phyloP scores from a whole-genome alignment of 108 stramenopile genomes.

The Ochromonas danica region DNA sequence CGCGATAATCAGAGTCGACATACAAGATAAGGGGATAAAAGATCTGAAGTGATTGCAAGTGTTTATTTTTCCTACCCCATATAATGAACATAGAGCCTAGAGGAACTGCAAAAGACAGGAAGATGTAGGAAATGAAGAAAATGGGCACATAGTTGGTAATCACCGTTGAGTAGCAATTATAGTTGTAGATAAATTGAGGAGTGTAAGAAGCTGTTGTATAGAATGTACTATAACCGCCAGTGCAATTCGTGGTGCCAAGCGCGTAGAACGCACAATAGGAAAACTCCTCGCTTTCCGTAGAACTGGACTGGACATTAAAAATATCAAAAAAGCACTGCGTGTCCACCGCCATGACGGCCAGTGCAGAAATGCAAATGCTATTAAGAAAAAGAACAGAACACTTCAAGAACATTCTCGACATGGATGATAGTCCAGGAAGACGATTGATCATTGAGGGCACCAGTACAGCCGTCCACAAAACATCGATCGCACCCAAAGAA shows the following conservation, averaged over 20 bases:
- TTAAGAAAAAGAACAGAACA: background rate
- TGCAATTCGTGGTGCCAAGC: background rate
- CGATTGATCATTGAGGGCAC: background rate
- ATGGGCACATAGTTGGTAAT: slow-evolving; percentile 26
- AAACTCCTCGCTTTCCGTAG: background rate
- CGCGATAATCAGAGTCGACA: too few species aligned
- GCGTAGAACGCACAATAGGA: background rate
- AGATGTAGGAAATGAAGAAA: slow-evolving; percentile 8
- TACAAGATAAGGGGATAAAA: too few species aligned
- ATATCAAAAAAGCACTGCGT: background rate
- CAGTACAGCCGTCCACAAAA: background rate
- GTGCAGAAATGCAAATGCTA: background rate
- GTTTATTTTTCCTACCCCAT: background rate
- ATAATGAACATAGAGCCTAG: background rate
- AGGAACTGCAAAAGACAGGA: background rate
- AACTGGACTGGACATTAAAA: background rate
- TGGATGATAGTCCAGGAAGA: background rate
- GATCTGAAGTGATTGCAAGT: too few species aligned
- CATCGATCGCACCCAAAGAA: background rate
- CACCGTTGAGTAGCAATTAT: slow-evolving; percentile 7
- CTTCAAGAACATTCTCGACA: background rate
- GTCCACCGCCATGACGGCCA: background rate
- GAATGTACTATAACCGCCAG: background rate
- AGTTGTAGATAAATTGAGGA: slow-evolving; percentile 31
- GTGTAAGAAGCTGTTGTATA: background rate